Conservation (phyloP, 2,329 filamentous ascomycete genomes). For the Neocucurbitaria cava region DNA sequence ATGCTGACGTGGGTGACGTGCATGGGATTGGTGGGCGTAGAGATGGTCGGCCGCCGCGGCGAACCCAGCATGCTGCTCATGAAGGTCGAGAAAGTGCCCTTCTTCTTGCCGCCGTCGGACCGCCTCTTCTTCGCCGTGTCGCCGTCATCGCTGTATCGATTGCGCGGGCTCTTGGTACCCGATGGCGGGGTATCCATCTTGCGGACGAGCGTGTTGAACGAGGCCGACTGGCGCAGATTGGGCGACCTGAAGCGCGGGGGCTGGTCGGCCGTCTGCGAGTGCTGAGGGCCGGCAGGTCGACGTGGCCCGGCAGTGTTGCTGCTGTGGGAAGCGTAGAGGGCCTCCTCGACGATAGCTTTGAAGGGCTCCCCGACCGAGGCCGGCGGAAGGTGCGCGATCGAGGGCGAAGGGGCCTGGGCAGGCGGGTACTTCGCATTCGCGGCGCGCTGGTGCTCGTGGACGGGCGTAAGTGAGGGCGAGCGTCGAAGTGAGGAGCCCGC, state of each 20-base stretch:
- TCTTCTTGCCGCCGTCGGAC: conserved; percentile 49
- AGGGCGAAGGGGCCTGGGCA: conserved; percentile 5
- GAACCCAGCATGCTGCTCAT: conserved; percentile 60
- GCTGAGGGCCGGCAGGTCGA: conserved; percentile 37
- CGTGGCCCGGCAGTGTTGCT: conserved; percentile 18
- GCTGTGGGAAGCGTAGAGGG: conserved; percentile 25
- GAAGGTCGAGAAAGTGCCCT: conserved; percentile 50
- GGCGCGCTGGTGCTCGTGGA: conserved; percentile 23
- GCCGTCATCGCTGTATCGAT: conserved; percentile 50
- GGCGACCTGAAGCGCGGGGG: conserved; percentile 28
- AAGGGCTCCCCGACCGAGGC: conserved; percentile 46
- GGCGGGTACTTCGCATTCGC: conserved; percentile 1
- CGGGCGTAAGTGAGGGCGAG: conserved; percentile 25
- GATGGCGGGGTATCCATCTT: conserved; percentile 54
- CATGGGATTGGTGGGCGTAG: conserved; percentile 95
- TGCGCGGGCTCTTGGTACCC: conserved; percentile 45
- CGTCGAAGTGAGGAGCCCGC: conserved; percentile 16
- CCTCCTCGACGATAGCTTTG: conserved; percentile 45
- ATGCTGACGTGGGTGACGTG: conserved; percentile 98
- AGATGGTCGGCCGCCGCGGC: conserved; percentile 90
- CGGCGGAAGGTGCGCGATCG: conserved; percentile 15
- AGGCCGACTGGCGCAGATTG: conserved; percentile 51
- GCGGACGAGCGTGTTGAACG: conserved; percentile 51
- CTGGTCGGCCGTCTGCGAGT: conserved; percentile 37
- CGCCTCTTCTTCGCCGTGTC: conserved; percentile 39